phyloP scores from a whole-genome alignment of 495 filamentous ascomycete species.

The Annulohypoxylon moriforme region DNA sequence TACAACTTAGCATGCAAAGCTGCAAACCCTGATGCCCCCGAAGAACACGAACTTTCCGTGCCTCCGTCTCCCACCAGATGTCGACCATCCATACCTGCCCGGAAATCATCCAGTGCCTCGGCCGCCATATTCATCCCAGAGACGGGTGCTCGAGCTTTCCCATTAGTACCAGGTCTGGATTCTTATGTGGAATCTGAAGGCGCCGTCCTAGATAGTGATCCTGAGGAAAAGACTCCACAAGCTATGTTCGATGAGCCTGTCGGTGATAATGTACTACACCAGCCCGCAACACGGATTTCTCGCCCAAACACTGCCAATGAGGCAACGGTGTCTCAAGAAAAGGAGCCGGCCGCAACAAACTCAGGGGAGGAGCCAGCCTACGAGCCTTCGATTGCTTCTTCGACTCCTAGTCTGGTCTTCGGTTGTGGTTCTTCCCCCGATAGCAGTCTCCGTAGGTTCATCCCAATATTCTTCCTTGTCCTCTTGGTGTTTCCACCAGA shows the following conservation, averaged over 20 bases:
- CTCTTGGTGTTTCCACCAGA: neutral
- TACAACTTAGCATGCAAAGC: neutral
- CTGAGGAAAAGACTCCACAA: neutral
- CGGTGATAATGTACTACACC: neutral
- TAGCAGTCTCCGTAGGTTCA: slow-evolving; percentile 47
- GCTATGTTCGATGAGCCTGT: slow-evolving; percentile 2
- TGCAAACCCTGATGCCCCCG: slow-evolving; percentile 3
- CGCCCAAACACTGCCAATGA: neutral
- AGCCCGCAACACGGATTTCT: neutral
- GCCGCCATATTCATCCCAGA: slow-evolving; percentile 24
- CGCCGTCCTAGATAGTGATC: slow-evolving; percentile 1
- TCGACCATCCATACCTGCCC: slow-evolving; percentile 28
- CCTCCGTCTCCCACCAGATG: slow-evolving; percentile 1
- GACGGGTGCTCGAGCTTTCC: slow-evolving; percentile 43
- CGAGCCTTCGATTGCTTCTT: slow-evolving; percentile 49
- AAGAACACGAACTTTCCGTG: slow-evolving; percentile 1
- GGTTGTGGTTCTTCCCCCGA: slow-evolving; percentile 52
- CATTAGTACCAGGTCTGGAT: slow-evolving; percentile 35
- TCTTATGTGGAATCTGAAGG: slow-evolving; percentile 12
- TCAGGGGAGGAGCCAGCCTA: slow-evolving; percentile 23
- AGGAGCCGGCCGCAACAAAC: neutral
- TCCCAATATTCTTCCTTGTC: slow-evolving; percentile 3
- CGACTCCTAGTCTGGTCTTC: slow-evolving; percentile 53
- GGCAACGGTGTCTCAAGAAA: slow-evolving; percentile 3
- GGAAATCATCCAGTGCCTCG: slow-evolving; percentile 30